Percentiles rank a stretch among this genome's conserved stretches.
These are phyloP conservation scores for Sanghuangporus sanghuang DNA, from an alignment of 1,284 basidiomycete species.

Conservation along the genomic window DNA sequence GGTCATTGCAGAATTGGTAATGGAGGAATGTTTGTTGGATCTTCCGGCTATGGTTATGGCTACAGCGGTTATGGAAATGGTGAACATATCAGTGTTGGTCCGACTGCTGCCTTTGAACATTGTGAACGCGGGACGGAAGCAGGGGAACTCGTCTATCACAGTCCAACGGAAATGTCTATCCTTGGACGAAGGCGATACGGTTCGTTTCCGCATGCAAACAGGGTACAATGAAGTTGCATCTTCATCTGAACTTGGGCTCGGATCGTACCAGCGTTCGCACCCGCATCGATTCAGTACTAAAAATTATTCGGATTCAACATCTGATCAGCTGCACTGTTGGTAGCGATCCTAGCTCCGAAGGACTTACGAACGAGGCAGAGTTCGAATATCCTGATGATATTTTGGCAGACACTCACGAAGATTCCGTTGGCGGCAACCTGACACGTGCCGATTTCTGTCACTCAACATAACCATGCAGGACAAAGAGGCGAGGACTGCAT, in stretches of 20 bases:
- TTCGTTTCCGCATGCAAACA: conserved; percentile 13
- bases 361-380: conserved; percentile 44
- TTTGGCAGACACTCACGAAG: not conserved
- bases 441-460: not conserved
- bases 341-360: conserved; percentile 28
- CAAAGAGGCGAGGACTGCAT: not conserved
- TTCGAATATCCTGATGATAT: conserved; percentile 54
- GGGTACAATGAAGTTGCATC: conserved; percentile 6
- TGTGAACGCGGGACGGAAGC: conserved; percentile 11
- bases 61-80: conserved; percentile 17
- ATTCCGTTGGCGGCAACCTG: not conserved
- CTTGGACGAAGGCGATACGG: conserved; percentile 15
- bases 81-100: conserved; percentile 12
- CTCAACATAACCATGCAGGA: not conserved
- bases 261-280: not conserved
- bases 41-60: conserved; percentile 10
- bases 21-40: not conserved
- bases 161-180: conserved; percentile 14
- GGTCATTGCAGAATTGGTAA: conserved; percentile 10
- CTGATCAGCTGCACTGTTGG: not conserved
- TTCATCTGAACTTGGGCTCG: not conserved
- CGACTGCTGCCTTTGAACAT: conserved; percentile 3
- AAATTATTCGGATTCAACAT: not conserved
- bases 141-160: conserved; percentile 15
- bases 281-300: not conserved